Evolutionary conservation across 2,329 filamentous ascomycete genomes (phyloP).

Genomic region (Ophiobolus disseminans): DNA sequence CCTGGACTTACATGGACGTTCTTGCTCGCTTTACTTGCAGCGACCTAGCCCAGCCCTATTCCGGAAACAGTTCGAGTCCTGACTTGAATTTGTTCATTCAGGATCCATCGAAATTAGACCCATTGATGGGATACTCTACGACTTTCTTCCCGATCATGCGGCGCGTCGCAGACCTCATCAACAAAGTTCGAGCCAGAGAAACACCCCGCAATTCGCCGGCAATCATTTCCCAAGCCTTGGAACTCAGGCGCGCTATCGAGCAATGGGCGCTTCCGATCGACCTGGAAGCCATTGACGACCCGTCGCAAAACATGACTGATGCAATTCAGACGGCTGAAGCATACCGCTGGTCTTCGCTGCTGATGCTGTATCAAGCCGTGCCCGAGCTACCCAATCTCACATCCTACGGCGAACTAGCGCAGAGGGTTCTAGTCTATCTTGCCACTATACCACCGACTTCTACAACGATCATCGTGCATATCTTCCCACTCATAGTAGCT

Average conservation of each 20-base stretch:
- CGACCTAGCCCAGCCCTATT: conserved; percentile 60
- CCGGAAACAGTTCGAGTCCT: conserved; percentile 45
- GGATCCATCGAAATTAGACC: conserved; percentile 58
- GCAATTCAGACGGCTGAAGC: conserved; percentile 70
- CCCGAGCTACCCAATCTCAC: conserved; percentile 69
- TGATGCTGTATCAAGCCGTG: conserved; percentile 71
- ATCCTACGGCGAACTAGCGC: conserved; percentile 62
- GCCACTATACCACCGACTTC: conserved; percentile 68
- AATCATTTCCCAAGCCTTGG: conserved; percentile 66
- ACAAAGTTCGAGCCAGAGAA: conserved; percentile 60
- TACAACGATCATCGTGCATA: conserved; percentile 70
- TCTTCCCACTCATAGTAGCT: conserved; percentile 70
- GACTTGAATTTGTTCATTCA: conserved; percentile 10
- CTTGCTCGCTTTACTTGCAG: conserved; percentile 71
- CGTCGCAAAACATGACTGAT: conserved; percentile 65
- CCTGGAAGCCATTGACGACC: conserved; percentile 66
- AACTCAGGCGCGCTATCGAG: conserved; percentile 67
- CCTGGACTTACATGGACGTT: conserved; percentile 75
- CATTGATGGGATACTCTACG: conserved; percentile 71
- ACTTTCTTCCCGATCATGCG: conserved; percentile 72
- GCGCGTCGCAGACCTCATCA: conserved; percentile 67
- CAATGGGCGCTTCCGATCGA: conserved; percentile 64
- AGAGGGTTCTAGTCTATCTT: conserved; percentile 66
- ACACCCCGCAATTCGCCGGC: conserved; percentile 62
- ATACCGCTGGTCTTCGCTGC: conserved; percentile 69